phyloP scores from a whole-genome alignment of 768 basidiomycete genomes.

The Daedaleopsis sinensis region DNA sequence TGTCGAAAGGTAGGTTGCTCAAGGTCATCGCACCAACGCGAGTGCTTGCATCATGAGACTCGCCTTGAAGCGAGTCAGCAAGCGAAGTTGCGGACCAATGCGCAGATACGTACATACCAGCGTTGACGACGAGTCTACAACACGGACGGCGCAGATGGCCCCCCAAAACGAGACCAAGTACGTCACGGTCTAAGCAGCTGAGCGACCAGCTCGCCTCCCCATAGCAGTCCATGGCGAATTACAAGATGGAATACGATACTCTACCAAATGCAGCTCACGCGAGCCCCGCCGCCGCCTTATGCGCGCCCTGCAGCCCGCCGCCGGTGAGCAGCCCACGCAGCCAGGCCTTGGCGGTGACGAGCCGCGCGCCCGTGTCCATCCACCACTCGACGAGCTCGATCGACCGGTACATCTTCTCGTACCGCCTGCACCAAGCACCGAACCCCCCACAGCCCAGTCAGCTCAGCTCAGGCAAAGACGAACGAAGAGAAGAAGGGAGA shows the following conservation, averaged over 20 bases:
- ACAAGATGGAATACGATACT: not conserved
- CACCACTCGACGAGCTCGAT: slow-evolving; percentile 57
- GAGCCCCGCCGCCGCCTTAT: slow-evolving; percentile 73
- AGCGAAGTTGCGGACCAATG: too few species aligned
- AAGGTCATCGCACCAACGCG: too few species aligned
- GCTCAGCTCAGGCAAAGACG: slow-evolving; percentile 4
- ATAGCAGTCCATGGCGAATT: not conserved
- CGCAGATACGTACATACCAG: too few species aligned
- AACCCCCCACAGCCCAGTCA: too few species aligned
- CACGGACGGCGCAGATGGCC: too few species aligned
- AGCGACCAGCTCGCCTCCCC: not conserved
- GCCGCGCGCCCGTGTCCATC: slow-evolving; percentile 65
- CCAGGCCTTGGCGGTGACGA: slow-evolving; percentile 64
- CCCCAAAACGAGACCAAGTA: too few species aligned
- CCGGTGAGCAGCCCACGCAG: slow-evolving; percentile 57
- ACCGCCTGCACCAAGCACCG: slow-evolving; percentile 54
- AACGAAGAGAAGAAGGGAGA: too few species aligned
- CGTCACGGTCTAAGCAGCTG: too few species aligned
- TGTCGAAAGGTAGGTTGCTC: too few species aligned
- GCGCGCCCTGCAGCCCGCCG: slow-evolving; percentile 71
- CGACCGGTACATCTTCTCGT: slow-evolving; percentile 52
- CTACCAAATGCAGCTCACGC: slow-evolving; percentile 25
- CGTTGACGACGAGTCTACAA: too few species aligned
- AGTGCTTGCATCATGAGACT: too few species aligned
- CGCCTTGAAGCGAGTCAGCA: too few species aligned